Evolutionary conservation across 495 filamentous ascomycete species (phyloP), one percentile per base, ranked within the genome.

Genomic region (Talaromyces liani): DNA sequence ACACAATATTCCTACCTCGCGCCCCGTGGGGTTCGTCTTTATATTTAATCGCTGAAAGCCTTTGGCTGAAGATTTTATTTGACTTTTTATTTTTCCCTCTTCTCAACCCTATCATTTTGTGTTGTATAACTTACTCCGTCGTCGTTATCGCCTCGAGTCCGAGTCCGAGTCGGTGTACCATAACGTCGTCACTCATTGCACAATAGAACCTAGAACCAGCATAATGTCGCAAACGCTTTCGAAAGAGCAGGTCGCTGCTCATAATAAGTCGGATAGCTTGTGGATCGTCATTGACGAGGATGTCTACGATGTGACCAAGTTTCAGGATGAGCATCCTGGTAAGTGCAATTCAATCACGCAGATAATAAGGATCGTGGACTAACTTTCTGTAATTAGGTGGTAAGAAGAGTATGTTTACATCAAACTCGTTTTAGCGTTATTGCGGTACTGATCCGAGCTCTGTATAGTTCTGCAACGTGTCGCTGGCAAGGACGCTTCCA

Each of bases 281-380:
- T 98, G 88, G 85, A 88, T 99, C 69, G 82, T 96, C 56, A 85
- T 99, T 61, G 95, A 98, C 67, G 91, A 92, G 64, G 93, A 98
- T 74, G 95, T 98, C 55, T 99, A 97, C 71, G 94, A 99, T 73
- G 73, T 99, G 66, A 94, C 92, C 65, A 91, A 91, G 70, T 97
- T 97, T 70, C 91, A 94, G 75, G 88, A 95, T 62, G 92, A 97
- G 67, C 92, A 96, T 75, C 93, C 91, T 71, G 91, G 88, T 89
- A 82, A 68, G 79, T 68, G 45, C 9, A 33, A 14, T 29, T 18
- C 31, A 1, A 22, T 36, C 27, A 33, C n/a, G 7, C 18, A 10
- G 22, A n/a, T 56, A 6, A 7, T 29, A 29, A 12, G 14, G 1
- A 33, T 54, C 1, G 20, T 55, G 34, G 20, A 59, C 66, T 77